These are phyloP conservation scores for Scheffersomyces lignosus DNA, from an alignment of 805 yeast genomes.

Conservation along the genomic window DNA sequence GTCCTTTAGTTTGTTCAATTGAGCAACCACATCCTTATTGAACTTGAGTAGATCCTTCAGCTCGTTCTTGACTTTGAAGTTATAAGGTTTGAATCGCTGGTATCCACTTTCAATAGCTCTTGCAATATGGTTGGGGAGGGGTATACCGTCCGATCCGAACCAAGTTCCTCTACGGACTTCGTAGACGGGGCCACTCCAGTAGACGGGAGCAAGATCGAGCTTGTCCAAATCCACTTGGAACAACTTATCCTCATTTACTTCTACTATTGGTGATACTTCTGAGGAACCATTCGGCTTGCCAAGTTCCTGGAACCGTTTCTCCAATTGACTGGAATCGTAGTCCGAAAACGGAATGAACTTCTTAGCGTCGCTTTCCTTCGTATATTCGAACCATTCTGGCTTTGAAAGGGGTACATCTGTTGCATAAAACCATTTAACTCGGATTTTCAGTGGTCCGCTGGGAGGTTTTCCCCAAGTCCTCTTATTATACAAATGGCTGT, in stretches of 20 bases:
- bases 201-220: conserved; percentile 63
- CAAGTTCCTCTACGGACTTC: conserved; percentile 84
- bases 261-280: conserved; percentile 27
- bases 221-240: conserved; percentile 65
- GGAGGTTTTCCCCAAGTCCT: too few species aligned
- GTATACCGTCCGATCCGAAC: conserved; percentile 63
- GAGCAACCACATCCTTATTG: conserved; percentile 15
- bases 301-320: conserved; percentile 41
- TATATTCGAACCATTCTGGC: conserved; percentile 61
- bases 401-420: conserved; percentile 72
- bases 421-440: conserved; percentile 74
- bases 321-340: conserved; percentile 63
- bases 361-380: conserved; percentile 48
- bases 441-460: neutral
- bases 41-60: conserved; percentile 3
- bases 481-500: too few species aligned
- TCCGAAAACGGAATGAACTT: conserved; percentile 69
- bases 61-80: conserved; percentile 1
- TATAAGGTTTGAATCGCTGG: conserved; percentile 20
- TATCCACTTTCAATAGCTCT: conserved; percentile 61
- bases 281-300: conserved; percentile 4
- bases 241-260: conserved; percentile 79
- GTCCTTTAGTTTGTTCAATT: conserved; percentile 17
- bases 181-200: conserved; percentile 86
- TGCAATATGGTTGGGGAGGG: conserved; percentile 52